Conservation (phyloP, 352 stramenopile genomes). For the Thalassiosira sp. region DNA sequence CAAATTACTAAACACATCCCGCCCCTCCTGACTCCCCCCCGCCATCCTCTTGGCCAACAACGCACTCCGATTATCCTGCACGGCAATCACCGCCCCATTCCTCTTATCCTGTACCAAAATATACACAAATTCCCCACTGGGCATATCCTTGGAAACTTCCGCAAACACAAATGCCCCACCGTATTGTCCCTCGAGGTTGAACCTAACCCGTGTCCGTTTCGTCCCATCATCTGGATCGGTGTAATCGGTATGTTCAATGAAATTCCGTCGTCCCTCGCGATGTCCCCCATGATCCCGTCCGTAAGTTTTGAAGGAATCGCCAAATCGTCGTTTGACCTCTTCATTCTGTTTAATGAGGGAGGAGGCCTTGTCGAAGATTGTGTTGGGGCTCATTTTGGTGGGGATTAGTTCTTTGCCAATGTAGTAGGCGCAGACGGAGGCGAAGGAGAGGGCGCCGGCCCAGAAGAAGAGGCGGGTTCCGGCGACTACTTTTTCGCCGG, state of each 20-base stretch:
- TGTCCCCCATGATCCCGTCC: constrained; percentile 90
- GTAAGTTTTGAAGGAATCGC: constrained; percentile 90
- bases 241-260: constrained; percentile 93
- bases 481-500: constrained; percentile 92
- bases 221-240: constrained; percentile 86
- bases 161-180: constrained; percentile 90
- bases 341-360: constrained; percentile 61
- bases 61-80: constrained; percentile 89
- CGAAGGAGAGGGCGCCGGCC: constrained; percentile 86
- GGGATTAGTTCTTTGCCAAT: constrained; percentile 75
- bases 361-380: constrained; percentile 70
- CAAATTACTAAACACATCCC: constrained; percentile 69
- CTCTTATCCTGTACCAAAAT: constrained; percentile 93
- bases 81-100: constrained; percentile 88
- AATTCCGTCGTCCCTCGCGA: constrained; percentile 92
- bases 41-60: constrained; percentile 67
- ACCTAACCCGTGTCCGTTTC: constrained; percentile 87
- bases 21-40: constrained; percentile 64
- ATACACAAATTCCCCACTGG: constrained; percentile 93
- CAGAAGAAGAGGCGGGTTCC: constrained; percentile 88
- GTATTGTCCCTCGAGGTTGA: constrained; percentile 92
- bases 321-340: constrained; percentile 86
- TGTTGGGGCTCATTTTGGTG: constrained; percentile 80
- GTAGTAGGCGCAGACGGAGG: constrained; percentile 88
- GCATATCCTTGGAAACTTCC: constrained; percentile 90